Base-by-base conservation (phyloP, 2,329 filamentous ascomycete genomes). In the Pseudocercospora cruenta region DNA sequence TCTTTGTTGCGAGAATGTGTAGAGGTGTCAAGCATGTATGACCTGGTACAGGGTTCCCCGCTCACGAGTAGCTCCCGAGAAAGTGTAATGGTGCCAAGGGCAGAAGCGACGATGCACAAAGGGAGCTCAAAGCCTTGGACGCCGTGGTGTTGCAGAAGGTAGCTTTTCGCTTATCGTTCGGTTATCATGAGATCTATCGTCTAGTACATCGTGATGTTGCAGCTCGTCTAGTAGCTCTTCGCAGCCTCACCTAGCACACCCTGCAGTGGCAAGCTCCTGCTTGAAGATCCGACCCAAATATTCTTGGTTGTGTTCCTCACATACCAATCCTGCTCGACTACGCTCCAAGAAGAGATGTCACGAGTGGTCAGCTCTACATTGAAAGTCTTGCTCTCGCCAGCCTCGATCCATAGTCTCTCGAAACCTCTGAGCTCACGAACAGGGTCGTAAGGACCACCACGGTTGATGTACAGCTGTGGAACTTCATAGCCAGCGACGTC, bases 221-320 rank as follows among this genome's bases (percentile, higher is more conserved):
- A 22, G n/a, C 21, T 51, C 1, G 4, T 24, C 47, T 51, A 51
- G n/a, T 51, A 51, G 47, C 47, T 55, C 55, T 58, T 24, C 19
- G 31, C 28, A 21, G 9, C 33, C 36, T 58, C 66, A 22, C 63
- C 60, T n/a, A 72, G 53, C 21, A 64, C 63, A 24, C 60, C 63
- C 12, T 45, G 60, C 43, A 71, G 60, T 31, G 80, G 81, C 72
- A 88, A 76, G 65, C 84, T 86, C 72, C 87, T 82, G 63, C 85
- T 88, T 3, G 83, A 86, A 67, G 80, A 82, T 36, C 87, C 87
- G 2, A 89, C 86, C 68, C 83, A 85, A 33, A 88, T 82, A 66
- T 79, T 86, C 81, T 88, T 88, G 55, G 81, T 79, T 66, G 85
- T 80, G 26, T 81, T 73, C 51, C 80, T 81, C 58, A 88, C 82